These are phyloP conservation scores for Centrapalus pauciflorus DNA, from an alignment of 129 eudicot species.

Conservation along the genomic window DNA sequence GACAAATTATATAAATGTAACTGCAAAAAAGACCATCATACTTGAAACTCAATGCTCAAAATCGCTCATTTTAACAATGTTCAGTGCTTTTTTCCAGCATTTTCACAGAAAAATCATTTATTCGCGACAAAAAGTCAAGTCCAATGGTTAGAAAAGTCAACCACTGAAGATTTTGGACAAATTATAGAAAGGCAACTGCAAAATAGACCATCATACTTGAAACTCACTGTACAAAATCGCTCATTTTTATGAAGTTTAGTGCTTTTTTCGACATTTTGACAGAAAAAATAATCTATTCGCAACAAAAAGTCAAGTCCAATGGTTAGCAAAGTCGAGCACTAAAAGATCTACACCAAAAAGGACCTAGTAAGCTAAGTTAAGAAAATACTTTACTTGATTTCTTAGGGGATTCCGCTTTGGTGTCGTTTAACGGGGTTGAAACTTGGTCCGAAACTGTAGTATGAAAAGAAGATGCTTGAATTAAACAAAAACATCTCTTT, in stretches of 20 bases:
- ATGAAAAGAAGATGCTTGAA: slow-evolving; percentile 68
- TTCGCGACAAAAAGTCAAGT: slow-evolving; percentile 4
- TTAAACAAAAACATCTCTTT: slow-evolving; percentile 34
- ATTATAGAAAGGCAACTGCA: no score
- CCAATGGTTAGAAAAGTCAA: slow-evolving; percentile 1
- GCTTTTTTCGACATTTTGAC: neutral
- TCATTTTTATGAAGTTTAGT: neutral
- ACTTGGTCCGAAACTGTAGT: slow-evolving; percentile 41
- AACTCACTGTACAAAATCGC: neutral
- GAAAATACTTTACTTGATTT: slow-evolving; percentile 64
- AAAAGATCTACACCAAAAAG: neutral
- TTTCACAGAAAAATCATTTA: neutral
- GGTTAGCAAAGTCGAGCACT: neutral
- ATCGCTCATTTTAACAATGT: neutral
- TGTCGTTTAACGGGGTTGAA: slow-evolving; percentile 46
- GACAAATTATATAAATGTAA: neutral
- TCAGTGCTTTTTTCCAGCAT: neutral
- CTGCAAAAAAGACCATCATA: neutral
- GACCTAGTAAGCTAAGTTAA: neutral
- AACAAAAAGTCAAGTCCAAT: neutral
- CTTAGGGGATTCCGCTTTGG: slow-evolving; percentile 39
- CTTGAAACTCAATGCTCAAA: neutral
- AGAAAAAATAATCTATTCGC: neutral
- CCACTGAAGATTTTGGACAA: no score
- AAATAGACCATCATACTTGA: no score